Percentiles rank a stretch among this genome's conserved stretches.
phyloP scores from a whole-genome alignment of 371 early-diverging fungal genomes.

The Mortierella sp. region DNA sequence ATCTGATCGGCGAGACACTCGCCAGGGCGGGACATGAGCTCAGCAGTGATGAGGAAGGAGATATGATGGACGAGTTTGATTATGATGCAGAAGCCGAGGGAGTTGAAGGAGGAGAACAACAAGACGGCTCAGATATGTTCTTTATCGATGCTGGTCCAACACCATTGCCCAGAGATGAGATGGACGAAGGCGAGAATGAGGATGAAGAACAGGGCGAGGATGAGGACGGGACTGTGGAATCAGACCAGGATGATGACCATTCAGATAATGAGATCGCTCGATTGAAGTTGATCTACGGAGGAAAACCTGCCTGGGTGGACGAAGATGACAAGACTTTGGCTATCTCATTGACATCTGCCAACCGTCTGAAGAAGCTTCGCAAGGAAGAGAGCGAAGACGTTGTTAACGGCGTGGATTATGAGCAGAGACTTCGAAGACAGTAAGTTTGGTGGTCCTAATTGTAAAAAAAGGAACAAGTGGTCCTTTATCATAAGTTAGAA shows the following conservation, averaged over 20 bases:
- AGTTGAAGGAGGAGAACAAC: background rate
- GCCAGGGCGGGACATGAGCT: conserved; percentile 40
- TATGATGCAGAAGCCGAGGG: conserved; percentile 20
- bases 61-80: conserved; percentile 33
- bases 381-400: conserved; percentile 76
- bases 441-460: conserved; percentile 61
- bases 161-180: conserved; percentile 21
- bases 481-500: too few species aligned
- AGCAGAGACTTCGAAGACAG: conserved; percentile 84
- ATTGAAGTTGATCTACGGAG: conserved; percentile 39
- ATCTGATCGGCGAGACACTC: conserved; percentile 34
- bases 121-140: conserved; percentile 37
- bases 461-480: background rate
- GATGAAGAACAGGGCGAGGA: background rate
- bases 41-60: conserved; percentile 46
- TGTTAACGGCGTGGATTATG: conserved; percentile 83
- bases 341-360: conserved; percentile 73
- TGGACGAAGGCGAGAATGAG: conserved; percentile 30
- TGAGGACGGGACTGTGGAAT: conserved; percentile 12
- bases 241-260: conserved; percentile 10
- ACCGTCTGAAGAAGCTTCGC: conserved; percentile 83
- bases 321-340: conserved; percentile 74
- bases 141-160: conserved; percentile 49
- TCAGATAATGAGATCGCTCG: conserved; percentile 20
- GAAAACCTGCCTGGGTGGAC: conserved; percentile 80